These are phyloP conservation scores for Chalciporus chontae DNA, from an alignment of 768 basidiomycete species.

Conservation along the genomic window DNA sequence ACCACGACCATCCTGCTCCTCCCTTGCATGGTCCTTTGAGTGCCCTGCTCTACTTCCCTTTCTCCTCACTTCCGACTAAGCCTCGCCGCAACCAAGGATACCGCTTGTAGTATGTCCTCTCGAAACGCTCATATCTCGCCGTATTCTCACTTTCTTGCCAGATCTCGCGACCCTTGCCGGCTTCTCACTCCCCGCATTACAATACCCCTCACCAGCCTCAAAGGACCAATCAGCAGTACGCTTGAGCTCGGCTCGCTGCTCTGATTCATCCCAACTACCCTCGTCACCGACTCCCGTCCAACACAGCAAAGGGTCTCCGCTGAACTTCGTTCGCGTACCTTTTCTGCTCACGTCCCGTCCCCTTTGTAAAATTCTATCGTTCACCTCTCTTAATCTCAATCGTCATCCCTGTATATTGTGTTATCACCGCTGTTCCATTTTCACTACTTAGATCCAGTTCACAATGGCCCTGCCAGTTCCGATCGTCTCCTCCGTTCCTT, in stretches of 20 bases:
- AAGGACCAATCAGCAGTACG: slow-evolving; percentile 45
- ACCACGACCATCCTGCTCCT: slow-evolving; percentile 23
- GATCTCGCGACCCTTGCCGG: slow-evolving; percentile 96
- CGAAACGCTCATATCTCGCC: neutral
- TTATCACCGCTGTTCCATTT: slow-evolving; percentile 8
- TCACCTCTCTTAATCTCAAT: slow-evolving; percentile 15
- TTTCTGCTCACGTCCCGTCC: slow-evolving; percentile 13
- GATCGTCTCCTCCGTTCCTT: slow-evolving; percentile 37
- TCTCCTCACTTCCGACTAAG: slow-evolving; percentile 33
- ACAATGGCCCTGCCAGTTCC: slow-evolving; percentile 39
- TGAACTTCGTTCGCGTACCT: slow-evolving; percentile 46
- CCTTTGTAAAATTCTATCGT: slow-evolving; percentile 25
- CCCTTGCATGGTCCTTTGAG: slow-evolving; percentile 37
- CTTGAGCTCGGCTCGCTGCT: slow-evolving; percentile 73
- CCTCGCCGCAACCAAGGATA: slow-evolving; percentile 52
- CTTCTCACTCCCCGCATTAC: slow-evolving; percentile 53
- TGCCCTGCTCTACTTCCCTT: slow-evolving; percentile 17
- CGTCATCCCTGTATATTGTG: neutral
- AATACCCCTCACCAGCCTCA: slow-evolving; percentile 28
- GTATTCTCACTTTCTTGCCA: slow-evolving; percentile 25
- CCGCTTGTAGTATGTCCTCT: slow-evolving; percentile 44
- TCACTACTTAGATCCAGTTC: slow-evolving; percentile 13
- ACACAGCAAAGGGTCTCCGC: slow-evolving; percentile 35
- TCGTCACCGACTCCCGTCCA: slow-evolving; percentile 5
- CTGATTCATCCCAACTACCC: slow-evolving; percentile 27